Evolutionary conservation across 1,284 basidiomycete species (phyloP).

Genomic region (Pterula multifida): DNA sequence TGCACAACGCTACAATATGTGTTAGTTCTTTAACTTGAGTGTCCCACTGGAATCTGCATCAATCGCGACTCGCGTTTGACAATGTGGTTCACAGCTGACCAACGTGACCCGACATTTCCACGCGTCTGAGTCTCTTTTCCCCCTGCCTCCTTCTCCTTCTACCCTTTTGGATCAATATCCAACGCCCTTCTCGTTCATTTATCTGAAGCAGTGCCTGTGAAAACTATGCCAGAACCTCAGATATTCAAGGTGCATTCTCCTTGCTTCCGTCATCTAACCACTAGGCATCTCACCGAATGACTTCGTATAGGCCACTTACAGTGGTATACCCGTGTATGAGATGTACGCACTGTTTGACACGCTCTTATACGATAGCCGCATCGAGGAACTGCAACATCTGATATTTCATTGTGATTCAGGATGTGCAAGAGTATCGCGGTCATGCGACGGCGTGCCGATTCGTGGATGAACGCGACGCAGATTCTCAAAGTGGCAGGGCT

Average conservation of each 20-base stretch:
- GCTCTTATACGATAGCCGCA: constrained; percentile 12
- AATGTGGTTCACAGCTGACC: not conserved
- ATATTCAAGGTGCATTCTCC: constrained; percentile 57
- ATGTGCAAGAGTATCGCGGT: constrained; percentile 94
- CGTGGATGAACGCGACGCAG: constrained; percentile 98
- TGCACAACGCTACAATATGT: too few species aligned
- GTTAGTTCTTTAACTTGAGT: too few species aligned
- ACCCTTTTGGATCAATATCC: not conserved
- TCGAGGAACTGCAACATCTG: constrained; percentile 17
- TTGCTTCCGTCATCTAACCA: constrained; percentile 9
- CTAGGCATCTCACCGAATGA: not conserved
- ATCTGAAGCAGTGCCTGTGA: not conserved
- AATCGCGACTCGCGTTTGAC: too few species aligned
- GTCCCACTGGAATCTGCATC: too few species aligned
- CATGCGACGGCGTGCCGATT: constrained; percentile 92
- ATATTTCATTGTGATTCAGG: constrained; percentile 37
- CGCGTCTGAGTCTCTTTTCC: not conserved
- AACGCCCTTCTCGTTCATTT: not conserved
- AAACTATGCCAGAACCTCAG: constrained; percentile 59
- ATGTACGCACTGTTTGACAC: constrained; percentile 45
- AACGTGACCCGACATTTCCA: not conserved
- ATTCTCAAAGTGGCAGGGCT: constrained; percentile 99
- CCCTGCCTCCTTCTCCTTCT: not conserved
- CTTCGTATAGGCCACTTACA: constrained; percentile 62
- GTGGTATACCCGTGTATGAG: constrained; percentile 80